These are phyloP conservation scores for Pleoardoris graminearum DNA, from an alignment of 2,329 filamentous ascomycete genomes.

Conservation along the genomic window DNA sequence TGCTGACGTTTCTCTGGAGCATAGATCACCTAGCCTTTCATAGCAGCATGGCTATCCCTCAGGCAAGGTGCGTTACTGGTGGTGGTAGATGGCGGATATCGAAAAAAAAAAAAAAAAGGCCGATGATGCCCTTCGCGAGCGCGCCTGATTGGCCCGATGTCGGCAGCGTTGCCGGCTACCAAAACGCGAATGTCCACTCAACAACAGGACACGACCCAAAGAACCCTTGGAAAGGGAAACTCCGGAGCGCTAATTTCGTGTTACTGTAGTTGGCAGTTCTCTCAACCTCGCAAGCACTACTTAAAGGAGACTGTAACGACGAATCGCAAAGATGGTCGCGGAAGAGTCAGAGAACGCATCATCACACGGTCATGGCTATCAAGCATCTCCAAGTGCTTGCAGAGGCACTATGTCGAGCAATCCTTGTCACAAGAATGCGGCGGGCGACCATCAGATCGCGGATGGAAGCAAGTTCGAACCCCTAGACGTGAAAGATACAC, in stretches of 20 bases:
- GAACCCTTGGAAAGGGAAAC: too few relatives aligned
- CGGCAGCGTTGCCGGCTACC: too few relatives aligned
- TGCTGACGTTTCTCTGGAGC: background rate
- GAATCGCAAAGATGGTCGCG: background rate
- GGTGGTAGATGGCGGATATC: too few relatives aligned
- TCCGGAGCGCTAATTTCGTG: background rate
- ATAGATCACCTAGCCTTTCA: background rate
- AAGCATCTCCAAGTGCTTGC: background rate
- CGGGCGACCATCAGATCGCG: background rate
- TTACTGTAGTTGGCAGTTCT: background rate
- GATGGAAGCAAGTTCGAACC: constrained; percentile 37
- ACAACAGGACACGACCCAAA: too few relatives aligned
- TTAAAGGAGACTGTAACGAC: background rate
- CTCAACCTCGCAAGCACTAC: background rate
- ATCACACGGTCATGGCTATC: background rate
- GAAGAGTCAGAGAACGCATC: background rate
- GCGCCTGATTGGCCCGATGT: too few relatives aligned
- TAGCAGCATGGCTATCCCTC: background rate
- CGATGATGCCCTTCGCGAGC: too few relatives aligned
- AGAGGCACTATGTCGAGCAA: background rate
- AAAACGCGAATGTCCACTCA: too few relatives aligned
- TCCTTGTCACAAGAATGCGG: background rate
- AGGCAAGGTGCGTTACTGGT: background rate
- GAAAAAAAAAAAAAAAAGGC: too few relatives aligned
- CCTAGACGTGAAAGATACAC: constrained; percentile 31